Conservation (phyloP, 306 rosid species). For the Cyclanthera cordifolia region DNA sequence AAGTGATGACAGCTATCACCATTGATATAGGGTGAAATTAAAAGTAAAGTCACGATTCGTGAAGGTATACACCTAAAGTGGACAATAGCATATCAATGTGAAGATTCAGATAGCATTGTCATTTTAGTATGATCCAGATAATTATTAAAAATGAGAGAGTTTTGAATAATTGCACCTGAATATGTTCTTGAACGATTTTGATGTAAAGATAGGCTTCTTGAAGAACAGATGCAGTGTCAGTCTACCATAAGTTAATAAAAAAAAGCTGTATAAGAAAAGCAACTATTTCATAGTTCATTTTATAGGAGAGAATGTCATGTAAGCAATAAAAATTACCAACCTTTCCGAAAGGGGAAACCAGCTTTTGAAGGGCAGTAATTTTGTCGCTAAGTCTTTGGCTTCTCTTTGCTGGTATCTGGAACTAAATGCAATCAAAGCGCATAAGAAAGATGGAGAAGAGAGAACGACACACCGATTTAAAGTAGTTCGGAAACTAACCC, state of each 20-base stretch:
- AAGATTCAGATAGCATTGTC: no score
- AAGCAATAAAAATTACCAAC: conserved; percentile 19
- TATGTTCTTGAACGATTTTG: conserved; percentile 48
- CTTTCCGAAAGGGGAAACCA: conserved; percentile 86
- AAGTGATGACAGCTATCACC: no score
- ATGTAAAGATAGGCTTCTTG: conserved; percentile 61
- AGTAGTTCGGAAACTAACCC: no score
- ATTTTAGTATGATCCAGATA: no score
- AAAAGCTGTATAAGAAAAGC: not conserved
- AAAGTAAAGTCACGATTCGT: no score
- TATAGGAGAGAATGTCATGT: not conserved
- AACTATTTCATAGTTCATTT: not conserved
- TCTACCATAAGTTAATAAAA: conserved; percentile 30
- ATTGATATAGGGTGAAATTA: no score
- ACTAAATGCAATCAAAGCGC: conserved; percentile 11
- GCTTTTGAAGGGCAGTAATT: conserved; percentile 54
- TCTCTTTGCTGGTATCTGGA: conserved; percentile 31
- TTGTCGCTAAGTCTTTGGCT: conserved; percentile 64
- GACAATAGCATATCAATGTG: no score
- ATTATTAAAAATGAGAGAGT: not conserved
- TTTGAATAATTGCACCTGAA: conserved; percentile 30
- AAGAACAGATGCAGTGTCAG: conserved; percentile 72
- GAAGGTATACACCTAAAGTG: no score
- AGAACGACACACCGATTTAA: no score
- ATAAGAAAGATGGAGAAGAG: not conserved